Conservation (phyloP, 176 grass and related monocot genomes). For the Themeda triandra region DNA sequence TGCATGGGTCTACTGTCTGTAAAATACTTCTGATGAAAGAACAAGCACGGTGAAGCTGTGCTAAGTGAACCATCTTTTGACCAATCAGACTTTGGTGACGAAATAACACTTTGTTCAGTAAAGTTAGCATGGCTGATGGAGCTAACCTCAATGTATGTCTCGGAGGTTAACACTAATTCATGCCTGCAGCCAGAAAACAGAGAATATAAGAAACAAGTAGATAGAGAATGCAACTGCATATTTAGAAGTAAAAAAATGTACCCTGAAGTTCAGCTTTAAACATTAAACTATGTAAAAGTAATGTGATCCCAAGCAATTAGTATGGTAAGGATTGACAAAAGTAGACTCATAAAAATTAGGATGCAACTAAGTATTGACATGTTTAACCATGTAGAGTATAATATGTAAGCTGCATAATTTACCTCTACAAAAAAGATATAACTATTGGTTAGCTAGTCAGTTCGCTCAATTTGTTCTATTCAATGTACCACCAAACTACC, state of each 20-base stretch:
- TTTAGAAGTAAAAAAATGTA: slow-evolving; percentile 10
- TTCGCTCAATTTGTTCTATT: not conserved
- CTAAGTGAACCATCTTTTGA: slow-evolving; percentile 22
- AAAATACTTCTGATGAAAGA: slow-evolving; percentile 40
- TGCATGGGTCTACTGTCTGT: slow-evolving; percentile 28
- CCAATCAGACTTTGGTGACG: slow-evolving; percentile 29
- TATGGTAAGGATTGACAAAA: not conserved
- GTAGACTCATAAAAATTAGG: not conserved
- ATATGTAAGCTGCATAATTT: not conserved
- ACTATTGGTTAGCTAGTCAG: not conserved
- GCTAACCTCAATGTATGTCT: slow-evolving; percentile 80
- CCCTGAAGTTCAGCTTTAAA: not conserved
- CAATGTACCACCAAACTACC: not conserved
- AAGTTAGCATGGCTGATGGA: slow-evolving; percentile 44
- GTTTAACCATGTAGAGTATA: not conserved
- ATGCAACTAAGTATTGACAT: not conserved
- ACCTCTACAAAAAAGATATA: slow-evolving; percentile 20
- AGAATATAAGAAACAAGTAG: not conserved
- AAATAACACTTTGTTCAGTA: slow-evolving; percentile 31
- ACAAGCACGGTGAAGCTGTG: slow-evolving; percentile 27
- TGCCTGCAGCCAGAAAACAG: slow-evolving; percentile 39
- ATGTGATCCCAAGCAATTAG: slow-evolving; percentile 2
- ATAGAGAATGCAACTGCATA: slow-evolving; percentile 6
- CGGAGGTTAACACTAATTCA: slow-evolving; percentile 58
- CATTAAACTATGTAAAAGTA: not conserved